These are phyloP conservation scores for Gaeumannomyces tritici DNA, from an alignment of 2,329 filamentous ascomycete species.

Conservation along the genomic window DNA sequence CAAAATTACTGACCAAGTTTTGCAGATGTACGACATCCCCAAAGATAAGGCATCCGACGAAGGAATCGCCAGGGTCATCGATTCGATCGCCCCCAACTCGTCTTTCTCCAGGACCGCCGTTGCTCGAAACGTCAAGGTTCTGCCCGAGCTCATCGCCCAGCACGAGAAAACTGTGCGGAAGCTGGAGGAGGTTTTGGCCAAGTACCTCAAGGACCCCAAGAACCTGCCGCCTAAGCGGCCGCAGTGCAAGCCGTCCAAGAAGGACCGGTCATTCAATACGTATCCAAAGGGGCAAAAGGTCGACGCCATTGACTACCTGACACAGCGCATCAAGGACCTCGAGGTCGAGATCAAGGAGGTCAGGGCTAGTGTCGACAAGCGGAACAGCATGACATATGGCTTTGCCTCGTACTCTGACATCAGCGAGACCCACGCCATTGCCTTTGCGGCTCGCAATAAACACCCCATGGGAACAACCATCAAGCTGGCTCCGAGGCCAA, in stretches of 20 bases:
- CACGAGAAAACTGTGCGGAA: constrained; percentile 74
- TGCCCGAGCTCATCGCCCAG: constrained; percentile 76
- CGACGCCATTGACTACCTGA: constrained; percentile 91
- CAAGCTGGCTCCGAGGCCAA: constrained; percentile 71
- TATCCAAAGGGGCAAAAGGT: constrained; percentile 65
- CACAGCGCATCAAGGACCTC: constrained; percentile 70
- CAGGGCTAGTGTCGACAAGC: constrained; percentile 71
- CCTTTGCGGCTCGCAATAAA: constrained; percentile 71
- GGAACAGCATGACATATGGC: constrained; percentile 82
- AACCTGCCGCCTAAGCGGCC: constrained; percentile 70
- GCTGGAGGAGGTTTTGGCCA: constrained; percentile 75
- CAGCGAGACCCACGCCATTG: constrained; percentile 77
- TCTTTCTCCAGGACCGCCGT: constrained; percentile 73
- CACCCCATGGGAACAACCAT: constrained; percentile 71
- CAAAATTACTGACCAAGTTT: constrained; percentile 7
- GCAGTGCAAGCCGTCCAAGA: constrained; percentile 69
- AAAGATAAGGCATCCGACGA: constrained; percentile 71
- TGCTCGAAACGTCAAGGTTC: constrained; percentile 82
- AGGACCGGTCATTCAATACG: constrained; percentile 57
- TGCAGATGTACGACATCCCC: constrained; percentile 76
- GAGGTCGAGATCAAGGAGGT: constrained; percentile 80
- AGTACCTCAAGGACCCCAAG: constrained; percentile 81
- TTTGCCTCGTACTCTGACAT: constrained; percentile 93
- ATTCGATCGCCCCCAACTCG: constrained; percentile 67
- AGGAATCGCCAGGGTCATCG: constrained; percentile 75